phyloP scores from a whole-genome alignment of 768 basidiomycete genomes.

The Pisolithus sp. region DNA sequence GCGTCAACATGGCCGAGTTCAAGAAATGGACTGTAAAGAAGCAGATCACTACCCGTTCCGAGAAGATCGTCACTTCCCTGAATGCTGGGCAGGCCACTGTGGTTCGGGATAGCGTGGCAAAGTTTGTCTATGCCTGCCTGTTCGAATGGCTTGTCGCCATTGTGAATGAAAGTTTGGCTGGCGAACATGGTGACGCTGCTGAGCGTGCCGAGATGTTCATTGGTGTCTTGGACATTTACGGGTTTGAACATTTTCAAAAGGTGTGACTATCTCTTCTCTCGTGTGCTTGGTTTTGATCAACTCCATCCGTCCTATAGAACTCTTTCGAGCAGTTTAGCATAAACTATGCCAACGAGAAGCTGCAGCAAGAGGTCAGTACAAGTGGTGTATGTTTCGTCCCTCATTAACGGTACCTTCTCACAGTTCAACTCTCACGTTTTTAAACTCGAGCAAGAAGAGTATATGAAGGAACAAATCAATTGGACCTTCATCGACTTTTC shows the following conservation, averaged over 20 bases:
- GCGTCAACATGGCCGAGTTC: slow-evolving; percentile 86
- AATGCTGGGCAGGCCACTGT: slow-evolving; percentile 86
- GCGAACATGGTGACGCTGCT: slow-evolving; percentile 89
- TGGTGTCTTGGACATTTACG: slow-evolving; percentile 96
- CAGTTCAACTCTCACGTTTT: slow-evolving; percentile 99
- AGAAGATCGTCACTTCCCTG: slow-evolving; percentile 89
- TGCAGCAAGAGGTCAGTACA: slow-evolving; percentile 84
- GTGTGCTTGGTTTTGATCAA: slow-evolving; percentile 4
- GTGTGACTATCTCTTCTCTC: slow-evolving; percentile 26
- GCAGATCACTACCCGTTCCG: slow-evolving; percentile 88
- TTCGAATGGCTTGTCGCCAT: slow-evolving; percentile 99
- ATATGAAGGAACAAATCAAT: slow-evolving; percentile 95
- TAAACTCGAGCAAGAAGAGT: slow-evolving; percentile 99
- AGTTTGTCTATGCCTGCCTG: slow-evolving; percentile 97
- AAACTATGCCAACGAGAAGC: slow-evolving; percentile 97
- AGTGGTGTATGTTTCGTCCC: slow-evolving; percentile 3
- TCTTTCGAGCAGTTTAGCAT: slow-evolving; percentile 99
- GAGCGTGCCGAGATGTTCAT: slow-evolving; percentile 96
- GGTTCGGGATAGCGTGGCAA: slow-evolving; percentile 93
- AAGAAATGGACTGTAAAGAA: slow-evolving; percentile 99
- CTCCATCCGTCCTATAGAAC: slow-evolving; percentile 41
- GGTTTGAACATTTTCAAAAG: slow-evolving; percentile 97
- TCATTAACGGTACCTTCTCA: slow-evolving; percentile 9
- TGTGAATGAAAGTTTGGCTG: slow-evolving; percentile 93
- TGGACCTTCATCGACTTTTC: slow-evolving; percentile 99